phyloP scores from a whole-genome alignment of 2,329 filamentous ascomycete species.

The Chaetoscypha palmicola region DNA sequence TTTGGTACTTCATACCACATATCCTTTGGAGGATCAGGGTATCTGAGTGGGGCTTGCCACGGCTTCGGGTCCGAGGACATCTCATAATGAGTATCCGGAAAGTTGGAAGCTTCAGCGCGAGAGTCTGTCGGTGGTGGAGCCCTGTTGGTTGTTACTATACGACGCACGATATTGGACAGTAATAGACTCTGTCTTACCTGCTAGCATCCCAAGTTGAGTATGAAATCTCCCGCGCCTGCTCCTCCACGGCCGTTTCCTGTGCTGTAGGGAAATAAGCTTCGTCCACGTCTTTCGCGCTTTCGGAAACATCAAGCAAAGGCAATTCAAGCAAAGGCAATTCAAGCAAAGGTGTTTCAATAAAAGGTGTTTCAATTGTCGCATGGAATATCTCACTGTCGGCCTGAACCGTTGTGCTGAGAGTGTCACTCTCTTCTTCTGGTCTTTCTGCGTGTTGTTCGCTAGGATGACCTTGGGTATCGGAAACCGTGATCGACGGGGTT shows the following conservation, averaged over 20 bases:
- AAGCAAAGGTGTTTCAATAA: no score
- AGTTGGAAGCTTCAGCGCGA: slow-evolving; percentile 77
- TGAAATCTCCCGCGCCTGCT: slow-evolving; percentile 14
- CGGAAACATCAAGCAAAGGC: slow-evolving; percentile 19
- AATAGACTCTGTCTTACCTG: slow-evolving; percentile 44
- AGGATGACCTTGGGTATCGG: slow-evolving; percentile 12
- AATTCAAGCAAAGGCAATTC: no score
- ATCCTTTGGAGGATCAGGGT: slow-evolving; percentile 76
- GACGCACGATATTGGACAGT: slow-evolving; percentile 18
- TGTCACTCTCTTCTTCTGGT: neutral
- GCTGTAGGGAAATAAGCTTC: slow-evolving; percentile 28
- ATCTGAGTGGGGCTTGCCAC: slow-evolving; percentile 69
- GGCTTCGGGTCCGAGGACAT: slow-evolving; percentile 73
- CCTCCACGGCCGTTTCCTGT: slow-evolving; percentile 19
- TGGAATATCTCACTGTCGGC: slow-evolving; percentile 22
- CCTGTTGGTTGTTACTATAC: slow-evolving; percentile 23
- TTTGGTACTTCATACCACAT: slow-evolving; percentile 84
- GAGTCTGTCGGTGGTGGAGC: slow-evolving; percentile 56
- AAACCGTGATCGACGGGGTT: slow-evolving; percentile 13
- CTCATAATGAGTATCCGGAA: slow-evolving; percentile 69
- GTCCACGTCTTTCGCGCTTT: slow-evolving; percentile 21
- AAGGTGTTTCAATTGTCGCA: slow-evolving; percentile 19
- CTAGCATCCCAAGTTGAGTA: slow-evolving; percentile 37
- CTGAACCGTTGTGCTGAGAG: neutral
- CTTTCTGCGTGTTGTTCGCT: slow-evolving; percentile 11